A percentile compares a stretch with the other conserved stretches of the same genome.
Evolutionary conservation across 192 early-diverging fungal genomes (phyloP).

Genomic region (Rhizoclosmatium globosum): DNA sequence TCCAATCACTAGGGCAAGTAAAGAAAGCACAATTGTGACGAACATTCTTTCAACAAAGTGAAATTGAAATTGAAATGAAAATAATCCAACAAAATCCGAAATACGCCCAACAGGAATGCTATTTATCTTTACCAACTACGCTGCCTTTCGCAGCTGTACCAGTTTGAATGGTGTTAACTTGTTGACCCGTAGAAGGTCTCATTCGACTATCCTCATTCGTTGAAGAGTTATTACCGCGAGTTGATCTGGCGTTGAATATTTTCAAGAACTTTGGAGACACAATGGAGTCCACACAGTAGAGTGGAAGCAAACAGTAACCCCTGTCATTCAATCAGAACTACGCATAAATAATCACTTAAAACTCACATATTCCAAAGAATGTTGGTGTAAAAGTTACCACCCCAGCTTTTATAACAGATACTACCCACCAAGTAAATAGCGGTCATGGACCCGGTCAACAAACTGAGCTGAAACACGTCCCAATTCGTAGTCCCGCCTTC

Average conservation of each 20-base stretch:
- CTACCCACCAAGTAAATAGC: slow-evolving; percentile 24
- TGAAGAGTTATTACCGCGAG: no score
- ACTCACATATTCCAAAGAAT: slow-evolving; percentile 34
- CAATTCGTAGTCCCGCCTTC: not conserved
- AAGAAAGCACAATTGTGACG: no score
- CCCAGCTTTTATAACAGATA: slow-evolving; percentile 20
- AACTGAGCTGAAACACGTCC: slow-evolving; percentile 4
- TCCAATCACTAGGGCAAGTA: no score
- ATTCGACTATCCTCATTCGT: no score
- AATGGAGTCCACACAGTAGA: slow-evolving; percentile 16
- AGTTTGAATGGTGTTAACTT: no score
- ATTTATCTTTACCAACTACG: no score
- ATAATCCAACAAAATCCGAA: no score
- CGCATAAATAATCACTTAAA: not conserved
- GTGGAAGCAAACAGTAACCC: slow-evolving; percentile 27
- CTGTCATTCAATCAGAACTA: not conserved
- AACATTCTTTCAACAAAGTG: no score
- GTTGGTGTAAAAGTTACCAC: slow-evolving; percentile 35
- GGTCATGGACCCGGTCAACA: not conserved
- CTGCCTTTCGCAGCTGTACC: no score
- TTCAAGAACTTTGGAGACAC: slow-evolving; percentile 25
- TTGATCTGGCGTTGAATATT: not conserved
- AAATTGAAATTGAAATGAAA: no score
- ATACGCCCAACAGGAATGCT: no score
- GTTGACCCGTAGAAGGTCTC: no score